Evolutionary conservation across 805 yeast species (phyloP), one percentile per base, ranked within the genome.

Genomic region (Zygoascus bituminiphila): DNA sequence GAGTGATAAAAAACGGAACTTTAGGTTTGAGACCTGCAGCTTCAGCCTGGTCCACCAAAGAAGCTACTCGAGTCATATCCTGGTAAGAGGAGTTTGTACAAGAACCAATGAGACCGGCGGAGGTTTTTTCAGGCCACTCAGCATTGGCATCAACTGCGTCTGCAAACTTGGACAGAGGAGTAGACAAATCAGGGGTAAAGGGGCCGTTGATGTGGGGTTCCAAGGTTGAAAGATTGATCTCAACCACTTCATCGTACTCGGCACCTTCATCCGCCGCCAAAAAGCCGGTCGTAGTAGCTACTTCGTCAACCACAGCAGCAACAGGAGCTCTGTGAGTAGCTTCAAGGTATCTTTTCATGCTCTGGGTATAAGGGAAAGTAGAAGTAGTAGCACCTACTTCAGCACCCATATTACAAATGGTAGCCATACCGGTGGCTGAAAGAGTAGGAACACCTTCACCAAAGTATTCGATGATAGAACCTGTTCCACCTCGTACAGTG

Each of bases 351-450:
- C 86, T 76, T 59, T 72, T 75, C 73, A 84, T 88, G 47, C 89
- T 82, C 45, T 77, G 79, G 61, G 84, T 88, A 78, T 81, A 91
- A 54, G 98, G 98, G 88, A 93, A 93, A 49, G 87, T 80, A 21
- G 98, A 91, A 40, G 98, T 93, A 35, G 98, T 93, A 40, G 98
- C 98, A 69, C 98, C 98, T 51, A 93, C 88, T 72, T 93, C 98
- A 48, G 98, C 98, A 66, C 98, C 98, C 98, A 93, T 93, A 71
- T 93, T 93, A 78, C 98, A 91, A 67, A 93, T 91, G 52, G 98
- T 93, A 53, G 95, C 98, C 98, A 93, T 93, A 73, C 98, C 98
- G 31, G 98, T 93, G 74, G 96, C 88, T 21, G 95, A 83, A 61
- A 93, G 78, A 47, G 84, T 73, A 53, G 82, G 74, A 42, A 88